Percentiles rank a stretch among this genome's conserved stretches.
Conservation (phyloP, 768 basidiomycete genomes). For the Calocera viscosa region DNA sequence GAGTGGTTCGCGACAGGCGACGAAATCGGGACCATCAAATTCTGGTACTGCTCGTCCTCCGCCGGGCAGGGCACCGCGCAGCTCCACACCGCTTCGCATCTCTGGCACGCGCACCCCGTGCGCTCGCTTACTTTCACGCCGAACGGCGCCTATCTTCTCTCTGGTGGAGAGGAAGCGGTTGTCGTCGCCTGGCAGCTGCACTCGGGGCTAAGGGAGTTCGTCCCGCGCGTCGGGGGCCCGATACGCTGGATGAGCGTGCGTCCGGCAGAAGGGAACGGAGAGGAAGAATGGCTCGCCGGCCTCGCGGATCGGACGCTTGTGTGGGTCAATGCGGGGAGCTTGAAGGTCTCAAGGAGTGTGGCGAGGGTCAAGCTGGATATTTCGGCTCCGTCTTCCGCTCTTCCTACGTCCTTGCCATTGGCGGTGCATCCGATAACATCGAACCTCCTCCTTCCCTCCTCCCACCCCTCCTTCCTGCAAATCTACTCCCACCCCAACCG, state of each 20-base stretch:
- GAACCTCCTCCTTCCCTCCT: slow-evolving; percentile 77
- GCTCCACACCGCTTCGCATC: slow-evolving; percentile 71
- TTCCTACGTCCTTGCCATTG: slow-evolving; percentile 38
- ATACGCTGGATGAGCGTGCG: slow-evolving; percentile 54
- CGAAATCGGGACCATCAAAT: slow-evolving; percentile 61
- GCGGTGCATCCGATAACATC: slow-evolving; percentile 62
- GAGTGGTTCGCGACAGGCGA: slow-evolving; percentile 96
- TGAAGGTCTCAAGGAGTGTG: slow-evolving; percentile 60
- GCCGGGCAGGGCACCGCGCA: slow-evolving; percentile 59
- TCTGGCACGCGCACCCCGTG: slow-evolving; percentile 96
- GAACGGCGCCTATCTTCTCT: slow-evolving; percentile 84
- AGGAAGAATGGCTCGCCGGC: slow-evolving; percentile 80
- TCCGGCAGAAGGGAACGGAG: slow-evolving; percentile 35
- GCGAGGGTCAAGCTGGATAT: slow-evolving; percentile 70
- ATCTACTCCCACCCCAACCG: slow-evolving; percentile 65
- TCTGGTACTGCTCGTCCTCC: slow-evolving; percentile 92
- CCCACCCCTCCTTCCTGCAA: slow-evolving; percentile 91
- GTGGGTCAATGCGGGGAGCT: slow-evolving; percentile 57
- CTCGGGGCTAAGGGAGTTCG: slow-evolving; percentile 76
- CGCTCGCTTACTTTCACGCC: slow-evolving; percentile 73
- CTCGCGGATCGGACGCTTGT: slow-evolving; percentile 70
- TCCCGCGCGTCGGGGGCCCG: slow-evolving; percentile 82
- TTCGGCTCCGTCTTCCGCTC: not conserved
- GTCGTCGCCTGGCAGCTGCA: slow-evolving; percentile 96
- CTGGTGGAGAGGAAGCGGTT: slow-evolving; percentile 90